Evolutionary conservation across 2,329 filamentous ascomycete species (phyloP), one percentile per base, ranked within the genome.

Genomic region (Endoconidiophora polonica): DNA sequence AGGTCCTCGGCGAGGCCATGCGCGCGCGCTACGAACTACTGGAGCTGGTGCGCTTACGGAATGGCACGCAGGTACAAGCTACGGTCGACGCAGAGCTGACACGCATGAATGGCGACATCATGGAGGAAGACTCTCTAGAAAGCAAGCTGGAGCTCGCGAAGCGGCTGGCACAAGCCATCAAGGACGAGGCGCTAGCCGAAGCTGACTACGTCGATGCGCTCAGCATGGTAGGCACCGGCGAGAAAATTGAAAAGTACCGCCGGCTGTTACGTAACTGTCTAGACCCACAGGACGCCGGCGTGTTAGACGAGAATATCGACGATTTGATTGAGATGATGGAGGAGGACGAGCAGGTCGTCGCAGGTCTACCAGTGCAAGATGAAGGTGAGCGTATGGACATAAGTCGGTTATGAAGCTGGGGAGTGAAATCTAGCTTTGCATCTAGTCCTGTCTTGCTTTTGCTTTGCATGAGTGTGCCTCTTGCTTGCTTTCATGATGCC

Each of bases 161-260:
- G 26, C 68, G 79, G 56, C 68, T 86, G 18, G 68, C 67, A 42
- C 63, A 69, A 5, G 66, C 78, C 44, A 67, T 82, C 43, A 61
- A 66, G 3, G 76, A 82, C 57, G 77, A 83, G 57, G 69, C 73
- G 45, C 65, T 70, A 40, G 71, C 80, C 3, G 81, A 86, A 57
- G 62, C 65, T 12, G 79, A 83, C 54, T 85, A 86, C 55, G 76
- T 84, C 39, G 72, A 77, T 46, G 80, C 80, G 10, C 67, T 85
- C 43, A 76, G 75, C 42, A 72, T 79, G 55, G 79, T 83, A 9
- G 83, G 83, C 40, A 77, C 81, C 37, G 78, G 80, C 36, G 81
- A 85, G 61, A 79, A 79, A 60, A 83, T 83, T 56, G 79, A 80
- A 57, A 77, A 80, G 61, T 90, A 88, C 62, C 73, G 81, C 54